These are phyloP conservation scores for Alternaria sp. DNA, from an alignment of 2,329 filamentous ascomycete genomes.

Conservation along the genomic window DNA sequence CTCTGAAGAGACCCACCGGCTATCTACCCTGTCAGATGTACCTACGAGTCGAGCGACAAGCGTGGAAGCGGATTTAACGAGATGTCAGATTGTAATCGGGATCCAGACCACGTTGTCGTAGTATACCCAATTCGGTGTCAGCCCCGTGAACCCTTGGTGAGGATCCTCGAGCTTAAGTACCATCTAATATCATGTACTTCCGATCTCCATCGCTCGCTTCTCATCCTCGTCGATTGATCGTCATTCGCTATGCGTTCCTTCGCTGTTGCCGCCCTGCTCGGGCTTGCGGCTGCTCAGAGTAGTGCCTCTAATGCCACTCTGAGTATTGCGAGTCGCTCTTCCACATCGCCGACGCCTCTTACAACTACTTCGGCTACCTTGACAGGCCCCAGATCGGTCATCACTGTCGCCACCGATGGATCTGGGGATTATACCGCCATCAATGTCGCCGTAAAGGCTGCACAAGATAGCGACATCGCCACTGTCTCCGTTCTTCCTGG, in stretches of 20 bases:
- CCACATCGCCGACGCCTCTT: neutral
- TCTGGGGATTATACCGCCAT: conserved; percentile 56
- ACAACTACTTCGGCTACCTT: conserved; percentile 5
- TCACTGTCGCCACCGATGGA: conserved; percentile 55
- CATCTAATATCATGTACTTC: conserved; percentile 2
- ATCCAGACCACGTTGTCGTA: conserved; percentile 4
- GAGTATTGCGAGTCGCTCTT: conserved; percentile 1
- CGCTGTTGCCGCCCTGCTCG: conserved; percentile 12
- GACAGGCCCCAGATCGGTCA: conserved; percentile 26
- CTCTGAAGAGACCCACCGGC: neutral
- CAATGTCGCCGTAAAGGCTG: conserved; percentile 53
- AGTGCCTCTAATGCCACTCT: conserved; percentile 9
- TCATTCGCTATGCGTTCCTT: conserved; percentile 20
- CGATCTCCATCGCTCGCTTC: neutral
- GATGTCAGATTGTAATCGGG: neutral
- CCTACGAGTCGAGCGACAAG: neutral
- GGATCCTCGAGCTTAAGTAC: conserved; percentile 11
- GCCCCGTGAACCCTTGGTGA: conserved; percentile 9
- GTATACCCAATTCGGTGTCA: conserved; percentile 5
- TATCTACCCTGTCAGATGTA: neutral
- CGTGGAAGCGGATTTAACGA: neutral
- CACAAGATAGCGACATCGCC: conserved; percentile 50
- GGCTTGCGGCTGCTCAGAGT: conserved; percentile 24
- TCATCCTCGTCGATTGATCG: conserved; percentile 1
- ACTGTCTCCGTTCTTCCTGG: conserved; percentile 55